phyloP scores from a whole-genome alignment of 495 filamentous ascomycete species.

The Annulohypoxylon stygium region DNA sequence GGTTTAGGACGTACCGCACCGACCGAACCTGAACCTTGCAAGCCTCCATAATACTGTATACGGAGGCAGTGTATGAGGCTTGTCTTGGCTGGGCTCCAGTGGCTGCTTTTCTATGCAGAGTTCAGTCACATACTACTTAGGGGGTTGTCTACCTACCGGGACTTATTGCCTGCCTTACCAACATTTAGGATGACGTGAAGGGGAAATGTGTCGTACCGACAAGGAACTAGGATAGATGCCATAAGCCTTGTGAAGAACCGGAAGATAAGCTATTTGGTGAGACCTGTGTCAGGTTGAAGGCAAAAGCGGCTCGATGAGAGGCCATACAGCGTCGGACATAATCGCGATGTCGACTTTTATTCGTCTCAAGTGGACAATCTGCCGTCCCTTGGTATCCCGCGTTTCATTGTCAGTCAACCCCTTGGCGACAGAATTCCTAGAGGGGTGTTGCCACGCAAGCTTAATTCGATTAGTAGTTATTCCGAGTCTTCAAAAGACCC shows the following conservation, averaged over 20 bases:
- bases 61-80: not conserved
- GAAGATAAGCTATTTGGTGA: conserved; percentile 7
- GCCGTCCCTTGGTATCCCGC: conserved; percentile 27
- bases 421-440: not conserved
- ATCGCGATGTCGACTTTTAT: not conserved
- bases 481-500: not conserved
- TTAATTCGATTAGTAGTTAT: conserved; percentile 17
- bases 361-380: conserved; percentile 21
- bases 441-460: conserved; percentile 14
- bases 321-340: conserved; percentile 21
- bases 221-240: not conserved
- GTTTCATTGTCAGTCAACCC: conserved; percentile 13
- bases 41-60: conserved; percentile 1
- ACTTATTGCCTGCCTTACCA: not conserved
- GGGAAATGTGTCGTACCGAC: conserved; percentile 2
- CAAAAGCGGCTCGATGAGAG: conserved; percentile 18
- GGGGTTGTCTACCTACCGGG: conserved; percentile 7
- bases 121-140: conserved; percentile 32
- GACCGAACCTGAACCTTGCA: conserved; percentile 31
- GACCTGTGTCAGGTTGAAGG: conserved; percentile 32
- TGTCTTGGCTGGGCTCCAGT: not conserved
- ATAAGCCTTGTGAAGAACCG: not conserved
- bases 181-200: conserved; percentile 11
- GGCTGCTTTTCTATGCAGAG: conserved; percentile 3
- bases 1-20: conserved; percentile 33